Evolutionary conservation across 148 eudicot genomes (phyloP), one percentile per base, ranked within the genome.

Genomic region (Rhododendron griersonianum): DNA sequence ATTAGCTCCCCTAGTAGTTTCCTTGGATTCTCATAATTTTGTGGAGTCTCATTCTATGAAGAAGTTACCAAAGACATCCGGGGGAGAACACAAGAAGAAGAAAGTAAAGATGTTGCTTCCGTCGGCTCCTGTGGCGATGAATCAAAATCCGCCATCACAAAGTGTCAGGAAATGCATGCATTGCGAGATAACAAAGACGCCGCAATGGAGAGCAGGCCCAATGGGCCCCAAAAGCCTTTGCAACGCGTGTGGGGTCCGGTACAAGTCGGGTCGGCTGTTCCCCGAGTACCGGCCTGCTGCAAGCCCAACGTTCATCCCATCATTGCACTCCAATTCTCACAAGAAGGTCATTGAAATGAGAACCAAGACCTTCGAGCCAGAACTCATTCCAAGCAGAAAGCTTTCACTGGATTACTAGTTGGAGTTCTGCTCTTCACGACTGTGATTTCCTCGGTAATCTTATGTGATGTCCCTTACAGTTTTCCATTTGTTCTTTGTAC

Each of bases 231-330:
- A 96, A 82, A 92, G 96, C 14, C 96, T 96, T 4, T 96, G 99
- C 90, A 96, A 96, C n/a, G 99, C 99, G 0, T 96, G 99, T 84
- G 99, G 99, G 16, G 99, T 96, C 61, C 95, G 99, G 23, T 89
- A 93, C 89, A 96, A 96, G 81, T 92, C 98, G 0, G 99, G 99
- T 8, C 90, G 99, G 15, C 98, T 96, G 84, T 96, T 88, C 90
- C 99, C 99, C 0, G 99, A 96, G 89, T 96, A 96, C 87, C 91
- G 99, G 79, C 99, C 99, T 0, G 99, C 98, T 0, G 98, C 99
- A 11, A 96, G 99, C 87, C 99, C 99, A 0, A 96, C 98, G 0
- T 96, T 96, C 37, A 88, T 92, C 9, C 98, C 99, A 0, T 59
- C 94, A 0, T 10, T 96, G 88, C 99, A 96, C 89, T 96, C 99